Evolutionary conservation across 2,329 filamentous ascomycete genomes (phyloP), one percentile per base, ranked within the genome.

Genomic region (Didymella glomerata): DNA sequence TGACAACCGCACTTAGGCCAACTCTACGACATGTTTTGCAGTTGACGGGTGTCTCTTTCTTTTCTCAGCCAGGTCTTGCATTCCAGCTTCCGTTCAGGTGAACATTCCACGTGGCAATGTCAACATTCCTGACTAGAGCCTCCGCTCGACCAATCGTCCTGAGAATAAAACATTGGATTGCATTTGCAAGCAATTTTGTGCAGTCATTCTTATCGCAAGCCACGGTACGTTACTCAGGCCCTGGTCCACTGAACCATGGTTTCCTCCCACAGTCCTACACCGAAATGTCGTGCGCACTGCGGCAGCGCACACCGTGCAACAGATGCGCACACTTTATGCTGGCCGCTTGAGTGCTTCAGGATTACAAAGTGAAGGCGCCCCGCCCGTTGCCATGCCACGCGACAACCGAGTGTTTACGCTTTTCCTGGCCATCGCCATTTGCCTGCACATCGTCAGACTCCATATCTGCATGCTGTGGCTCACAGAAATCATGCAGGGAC

Each of bases 401-500:
- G 46, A 50, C 40, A 36, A 28, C 51, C 40, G 46, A 11, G 44
- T 59, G 50, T 54, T 50, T 50, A 50, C 50, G 28, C 47, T 55
- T 18, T 27, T 38, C 14, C 22, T 38, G 48, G 9, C 36, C 57
- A 36, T 55, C 30, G 48, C 42, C 42, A 30, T 52, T 20, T 60
- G 47, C 42, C 57, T 60, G 42, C 44, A 52, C 44, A 60, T 48
- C 2, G 48, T 52, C 52, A 51, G 14, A 44, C 34, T 60, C 28
- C 52, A 55, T 30, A 11, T 55, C 27, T 52, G 28, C 36, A 60
- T 55, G 52, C 24, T 55, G 48, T 55, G 51, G 52, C 57, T 60
- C 34, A 59, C 51, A 48, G 36, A 38, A 27, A 32, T 58, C 20
- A 68, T 68, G 68, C 64, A 63, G 20, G 54, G 44, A 28, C 57